These are phyloP conservation scores for Picea glauca DNA, from an alignment of 75 land plant species.

Conservation along the genomic window DNA sequence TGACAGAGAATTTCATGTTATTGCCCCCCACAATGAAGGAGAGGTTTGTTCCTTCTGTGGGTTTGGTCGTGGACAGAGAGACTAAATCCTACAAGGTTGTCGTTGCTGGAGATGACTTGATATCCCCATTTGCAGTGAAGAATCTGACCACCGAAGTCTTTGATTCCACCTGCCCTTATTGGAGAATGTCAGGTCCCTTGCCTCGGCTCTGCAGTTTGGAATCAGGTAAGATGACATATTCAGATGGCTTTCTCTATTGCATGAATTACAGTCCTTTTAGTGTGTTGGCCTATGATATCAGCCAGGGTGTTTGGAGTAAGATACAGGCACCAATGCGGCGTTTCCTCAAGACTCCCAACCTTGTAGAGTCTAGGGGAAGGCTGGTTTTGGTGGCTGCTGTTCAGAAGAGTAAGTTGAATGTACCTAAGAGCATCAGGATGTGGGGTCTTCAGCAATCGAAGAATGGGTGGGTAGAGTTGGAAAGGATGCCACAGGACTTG, in stretches of 20 bases:
- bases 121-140: constrained; percentile 89
- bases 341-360: constrained; percentile 71
- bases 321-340: constrained; percentile 90
- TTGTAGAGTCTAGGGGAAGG: constrained; percentile 76
- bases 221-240: constrained; percentile 49
- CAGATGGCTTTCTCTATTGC: constrained; percentile 65
- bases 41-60: constrained; percentile 71
- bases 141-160: constrained; percentile 68
- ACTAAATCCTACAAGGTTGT: constrained; percentile 33
- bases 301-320: constrained; percentile 54
- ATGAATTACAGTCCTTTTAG: constrained; percentile 86
- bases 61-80: constrained; percentile 22
- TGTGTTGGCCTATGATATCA: constrained; percentile 59
- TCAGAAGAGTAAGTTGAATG: constrained; percentile 82
- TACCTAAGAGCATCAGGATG: constrained; percentile 66
- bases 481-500: constrained; percentile 73
- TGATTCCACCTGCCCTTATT: constrained; percentile 45
- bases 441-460: constrained; percentile 68
- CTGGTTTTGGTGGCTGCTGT: constrained; percentile 82
- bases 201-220: constrained; percentile 83
- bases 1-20: constrained; percentile 27
- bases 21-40: constrained; percentile 59
- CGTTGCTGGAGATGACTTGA: constrained; percentile 78
- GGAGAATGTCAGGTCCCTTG: constrained; percentile 50
- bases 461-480: constrained; percentile 62